Conservation (phyloP, 2,329 filamentous ascomycete species). For the Sporothrix schenckii region DNA sequence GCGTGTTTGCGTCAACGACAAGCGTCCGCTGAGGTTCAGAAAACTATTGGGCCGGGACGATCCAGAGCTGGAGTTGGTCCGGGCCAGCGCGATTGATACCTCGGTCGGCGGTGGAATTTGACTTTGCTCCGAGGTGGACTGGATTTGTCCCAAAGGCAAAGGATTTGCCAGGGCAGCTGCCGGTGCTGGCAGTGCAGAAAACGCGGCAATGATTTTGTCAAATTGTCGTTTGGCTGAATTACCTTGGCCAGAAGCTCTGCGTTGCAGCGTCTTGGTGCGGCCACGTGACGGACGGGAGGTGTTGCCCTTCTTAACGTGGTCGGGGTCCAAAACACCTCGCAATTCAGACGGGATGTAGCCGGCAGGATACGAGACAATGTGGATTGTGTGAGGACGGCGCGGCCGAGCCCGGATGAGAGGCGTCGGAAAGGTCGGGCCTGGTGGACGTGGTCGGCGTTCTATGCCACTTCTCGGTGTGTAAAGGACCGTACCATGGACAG, state of each 20-base stretch:
- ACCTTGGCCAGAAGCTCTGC: neutral
- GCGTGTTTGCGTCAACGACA: conserved; percentile 32
- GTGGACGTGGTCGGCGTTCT: conserved; percentile 36
- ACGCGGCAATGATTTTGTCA: conserved; percentile 42
- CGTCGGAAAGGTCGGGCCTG: conserved; percentile 42
- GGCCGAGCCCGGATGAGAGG: conserved; percentile 54
- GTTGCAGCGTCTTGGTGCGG: neutral
- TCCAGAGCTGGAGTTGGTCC: neutral
- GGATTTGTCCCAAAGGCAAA: neutral
- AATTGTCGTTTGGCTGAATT: conserved; percentile 25
- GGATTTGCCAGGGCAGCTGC: neutral
- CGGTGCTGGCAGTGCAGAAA: conserved; percentile 15
- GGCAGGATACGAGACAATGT: conserved; percentile 54
- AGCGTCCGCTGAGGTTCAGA: conserved; percentile 39
- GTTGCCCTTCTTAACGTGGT: conserved; percentile 8
- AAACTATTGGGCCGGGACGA: conserved; percentile 35
- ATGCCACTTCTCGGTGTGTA: conserved; percentile 38
- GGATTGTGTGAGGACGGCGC: conserved; percentile 59
- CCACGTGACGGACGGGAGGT: neutral
- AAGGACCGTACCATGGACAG: conserved; percentile 39
- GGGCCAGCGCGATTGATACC: neutral
- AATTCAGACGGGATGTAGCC: conserved; percentile 48
- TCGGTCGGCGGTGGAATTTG: neutral
- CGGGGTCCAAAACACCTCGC: conserved; percentile 37
- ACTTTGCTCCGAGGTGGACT: neutral